Conservation (phyloP, 2,329 filamentous ascomycete genomes). For the Monilinia polystroma region DNA sequence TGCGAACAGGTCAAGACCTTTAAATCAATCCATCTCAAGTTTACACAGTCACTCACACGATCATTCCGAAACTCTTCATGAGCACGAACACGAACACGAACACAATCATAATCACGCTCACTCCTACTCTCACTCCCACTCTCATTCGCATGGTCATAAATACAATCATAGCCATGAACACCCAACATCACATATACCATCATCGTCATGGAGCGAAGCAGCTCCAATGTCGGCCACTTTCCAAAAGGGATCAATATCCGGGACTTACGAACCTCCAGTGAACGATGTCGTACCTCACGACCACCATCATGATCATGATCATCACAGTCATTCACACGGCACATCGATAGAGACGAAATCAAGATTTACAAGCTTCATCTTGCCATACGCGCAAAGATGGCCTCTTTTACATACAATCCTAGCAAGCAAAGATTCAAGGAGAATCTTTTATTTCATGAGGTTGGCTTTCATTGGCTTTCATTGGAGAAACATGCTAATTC, state of each 20-base stretch:
- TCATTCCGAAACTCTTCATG: slow-evolving; percentile 35
- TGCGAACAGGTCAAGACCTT: slow-evolving; percentile 28
- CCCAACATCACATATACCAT: slow-evolving; percentile 26
- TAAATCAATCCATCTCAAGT: slow-evolving; percentile 36
- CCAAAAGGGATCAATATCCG: slow-evolving; percentile 26
- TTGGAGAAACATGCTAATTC: slow-evolving; percentile 25
- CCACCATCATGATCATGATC: slow-evolving; percentile 31
- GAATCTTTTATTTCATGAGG: slow-evolving; percentile 97
- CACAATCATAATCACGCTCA: slow-evolving; percentile 19
- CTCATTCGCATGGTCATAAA: slow-evolving; percentile 9
- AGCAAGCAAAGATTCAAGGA: slow-evolving; percentile 84
- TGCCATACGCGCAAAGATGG: slow-evolving; percentile 67
- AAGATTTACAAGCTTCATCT: slow-evolving; percentile 66
- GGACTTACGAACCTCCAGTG: slow-evolving; percentile 30
- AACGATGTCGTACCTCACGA: slow-evolving; percentile 30
- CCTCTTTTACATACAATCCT: slow-evolving; percentile 84
- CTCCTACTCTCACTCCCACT: slow-evolving; percentile 23
- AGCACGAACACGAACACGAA: slow-evolving; percentile 25
- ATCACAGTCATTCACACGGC: slow-evolving; percentile 34
- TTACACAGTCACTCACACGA: slow-evolving; percentile 34
- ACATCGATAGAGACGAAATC: slow-evolving; percentile 52
- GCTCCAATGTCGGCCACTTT: slow-evolving; percentile 27
- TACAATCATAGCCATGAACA: slow-evolving; percentile 24
- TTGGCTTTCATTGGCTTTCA: slow-evolving; percentile 46
- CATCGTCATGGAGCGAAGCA: slow-evolving; percentile 32